Percentiles rank a stretch among this genome's conserved stretches.
Conservation (phyloP, 2,329 filamentous ascomycete genomes). For the Penicillium glabrum region DNA sequence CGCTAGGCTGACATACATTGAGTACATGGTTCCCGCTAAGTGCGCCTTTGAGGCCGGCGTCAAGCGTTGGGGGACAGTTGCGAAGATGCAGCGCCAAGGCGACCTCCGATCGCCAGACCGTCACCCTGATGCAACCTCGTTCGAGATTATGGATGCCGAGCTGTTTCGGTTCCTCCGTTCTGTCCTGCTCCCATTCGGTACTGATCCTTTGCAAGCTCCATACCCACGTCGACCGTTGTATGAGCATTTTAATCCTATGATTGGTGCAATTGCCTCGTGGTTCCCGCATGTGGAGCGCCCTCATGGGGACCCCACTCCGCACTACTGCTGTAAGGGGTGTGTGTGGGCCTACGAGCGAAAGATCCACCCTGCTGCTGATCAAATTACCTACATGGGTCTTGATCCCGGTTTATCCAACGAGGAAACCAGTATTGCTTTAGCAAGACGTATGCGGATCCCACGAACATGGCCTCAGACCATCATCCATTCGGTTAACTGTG, state of each 20-base stretch:
- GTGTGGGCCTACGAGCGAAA: neutral
- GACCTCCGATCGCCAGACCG: neutral
- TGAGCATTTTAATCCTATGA: neutral
- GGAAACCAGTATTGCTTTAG: neutral
- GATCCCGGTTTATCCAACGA: no score
- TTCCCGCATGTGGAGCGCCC: neutral
- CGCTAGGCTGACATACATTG: neutral
- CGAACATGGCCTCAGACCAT: neutral
- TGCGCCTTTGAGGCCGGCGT: neutral
- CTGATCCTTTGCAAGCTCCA: neutral
- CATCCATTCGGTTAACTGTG: neutral
- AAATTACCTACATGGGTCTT: neutral
- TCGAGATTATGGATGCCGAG: neutral
- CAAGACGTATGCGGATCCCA: neutral
- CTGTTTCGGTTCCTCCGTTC: neutral
- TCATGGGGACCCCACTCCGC: neutral
- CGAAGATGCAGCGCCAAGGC: neutral
- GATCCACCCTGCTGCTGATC: neutral
- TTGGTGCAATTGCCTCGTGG: neutral
- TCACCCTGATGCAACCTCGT: neutral
- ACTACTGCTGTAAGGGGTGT: neutral
- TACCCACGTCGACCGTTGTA: neutral
- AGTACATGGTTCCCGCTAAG: neutral
- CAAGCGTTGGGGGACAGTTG: neutral
- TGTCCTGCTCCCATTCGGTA: neutral